phyloP scores from a whole-genome alignment of 2,329 filamentous ascomycete genomes.

The Grosmannia huntii region DNA sequence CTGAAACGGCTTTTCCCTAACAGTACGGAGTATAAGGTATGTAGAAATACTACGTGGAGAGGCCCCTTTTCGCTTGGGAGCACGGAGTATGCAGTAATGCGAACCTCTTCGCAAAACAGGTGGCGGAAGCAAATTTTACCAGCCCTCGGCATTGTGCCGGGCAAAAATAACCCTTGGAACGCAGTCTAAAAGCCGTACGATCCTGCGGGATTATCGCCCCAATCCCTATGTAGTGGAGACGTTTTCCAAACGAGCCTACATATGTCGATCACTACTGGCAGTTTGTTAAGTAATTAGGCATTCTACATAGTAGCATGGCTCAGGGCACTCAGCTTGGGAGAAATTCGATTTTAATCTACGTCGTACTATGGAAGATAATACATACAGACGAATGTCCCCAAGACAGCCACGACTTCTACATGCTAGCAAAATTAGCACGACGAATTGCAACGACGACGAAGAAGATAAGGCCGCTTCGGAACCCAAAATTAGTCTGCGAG shows the following conservation, averaged over 20 bases:
- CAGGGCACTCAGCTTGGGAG: not conserved
- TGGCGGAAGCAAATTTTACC: not conserved
- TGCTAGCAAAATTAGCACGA: too few relatives aligned
- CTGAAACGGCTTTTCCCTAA: not conserved
- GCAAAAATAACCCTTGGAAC: not conserved
- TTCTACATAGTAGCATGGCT: not conserved
- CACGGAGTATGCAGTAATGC: not conserved
- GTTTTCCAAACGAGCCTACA: not conserved
- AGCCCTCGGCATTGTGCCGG: not conserved
- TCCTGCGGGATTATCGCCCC: not conserved
- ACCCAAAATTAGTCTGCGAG: too few relatives aligned
- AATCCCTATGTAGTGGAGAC: not conserved
- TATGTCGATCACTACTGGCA: not conserved
- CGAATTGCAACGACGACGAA: too few relatives aligned
- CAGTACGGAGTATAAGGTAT: not conserved
- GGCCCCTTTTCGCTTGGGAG: not conserved
- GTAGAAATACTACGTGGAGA: not conserved
- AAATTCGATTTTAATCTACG: not conserved
- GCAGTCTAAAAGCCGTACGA: not conserved
- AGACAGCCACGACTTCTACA: too few relatives aligned
- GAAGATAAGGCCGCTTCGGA: too few relatives aligned
- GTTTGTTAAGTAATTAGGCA: not conserved
- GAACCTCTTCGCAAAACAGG: not conserved
- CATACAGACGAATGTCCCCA: too few relatives aligned
- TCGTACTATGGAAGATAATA: too few relatives aligned